A percentile compares a stretch with the other conserved stretches of the same genome.
These are phyloP conservation scores for Thalia dealbata DNA, from an alignment of 176 grass and related monocot genomes.

Conservation along the genomic window DNA sequence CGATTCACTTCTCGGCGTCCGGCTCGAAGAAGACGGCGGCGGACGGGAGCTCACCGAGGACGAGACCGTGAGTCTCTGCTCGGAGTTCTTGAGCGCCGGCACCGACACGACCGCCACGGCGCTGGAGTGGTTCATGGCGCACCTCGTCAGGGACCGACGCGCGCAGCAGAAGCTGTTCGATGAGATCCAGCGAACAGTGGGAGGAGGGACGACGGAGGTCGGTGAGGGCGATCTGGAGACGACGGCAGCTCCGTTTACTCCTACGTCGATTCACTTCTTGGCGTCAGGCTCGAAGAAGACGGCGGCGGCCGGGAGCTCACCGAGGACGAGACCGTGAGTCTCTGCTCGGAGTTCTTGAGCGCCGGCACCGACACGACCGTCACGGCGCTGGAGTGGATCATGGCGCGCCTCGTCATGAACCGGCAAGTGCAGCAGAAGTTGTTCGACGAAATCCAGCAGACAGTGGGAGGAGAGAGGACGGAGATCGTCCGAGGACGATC, in stretches of 20 bases:
- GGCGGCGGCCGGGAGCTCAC: conserved; percentile 21
- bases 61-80: conserved; percentile 1
- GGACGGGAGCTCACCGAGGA: background rate
- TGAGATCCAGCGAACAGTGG: background rate
- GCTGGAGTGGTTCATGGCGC: conserved; percentile 54
- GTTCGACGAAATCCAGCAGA: conserved; percentile 22
- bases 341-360: conserved; percentile 56
- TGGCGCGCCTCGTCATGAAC: conserved; percentile 44
- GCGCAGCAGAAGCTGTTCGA: conserved; percentile 16
- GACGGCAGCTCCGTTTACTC: background rate
- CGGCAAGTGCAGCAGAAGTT: conserved; percentile 35
- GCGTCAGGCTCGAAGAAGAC: conserved; percentile 23
- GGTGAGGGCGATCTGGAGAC: too few species aligned
- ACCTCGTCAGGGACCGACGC: conserved; percentile 41
- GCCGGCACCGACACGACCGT: too few species aligned
- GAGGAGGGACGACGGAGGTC: background rate
- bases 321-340: conserved; percentile 25
- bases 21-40: conserved; percentile 26
- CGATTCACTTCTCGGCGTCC: conserved; percentile 25
- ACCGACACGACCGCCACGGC: conserved; percentile 5
- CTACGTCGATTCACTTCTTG: conserved; percentile 39
- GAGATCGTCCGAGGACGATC: background rate
- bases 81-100: conserved; percentile 5
- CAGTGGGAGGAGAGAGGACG: conserved; percentile 1
- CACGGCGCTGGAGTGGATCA: conserved; percentile 58